These are phyloP conservation scores for Aspergillus sclerotiicarbonarius DNA, from an alignment of 495 filamentous ascomycete species.

Conservation along the genomic window DNA sequence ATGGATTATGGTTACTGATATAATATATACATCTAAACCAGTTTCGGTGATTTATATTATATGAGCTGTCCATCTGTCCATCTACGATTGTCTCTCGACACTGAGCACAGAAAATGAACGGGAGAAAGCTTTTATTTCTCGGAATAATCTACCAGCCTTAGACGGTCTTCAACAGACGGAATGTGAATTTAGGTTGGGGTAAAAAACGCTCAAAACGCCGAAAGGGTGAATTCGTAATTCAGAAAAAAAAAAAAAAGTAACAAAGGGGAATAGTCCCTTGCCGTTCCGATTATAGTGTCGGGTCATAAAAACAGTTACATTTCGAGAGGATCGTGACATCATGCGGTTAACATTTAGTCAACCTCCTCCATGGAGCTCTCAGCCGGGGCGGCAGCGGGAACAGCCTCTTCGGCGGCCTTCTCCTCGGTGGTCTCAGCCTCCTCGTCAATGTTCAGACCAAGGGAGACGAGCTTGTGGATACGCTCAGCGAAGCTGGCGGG, in stretches of 20 bases:
- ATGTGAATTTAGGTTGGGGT: slow-evolving; percentile 15
- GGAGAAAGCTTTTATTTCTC: slow-evolving; percentile 12
- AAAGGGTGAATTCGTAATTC: slow-evolving; percentile 23
- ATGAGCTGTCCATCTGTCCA: too few species aligned
- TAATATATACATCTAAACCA: too few species aligned
- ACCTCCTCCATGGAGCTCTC: slow-evolving; percentile 76
- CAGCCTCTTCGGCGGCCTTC: slow-evolving; percentile 59
- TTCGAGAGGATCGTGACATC: slow-evolving; percentile 9
- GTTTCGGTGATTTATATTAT: too few species aligned
- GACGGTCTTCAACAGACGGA: slow-evolving; percentile 8
- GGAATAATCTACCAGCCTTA: slow-evolving; percentile 10
- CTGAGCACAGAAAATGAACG: background rate
- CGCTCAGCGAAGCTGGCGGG: slow-evolving; percentile 95
- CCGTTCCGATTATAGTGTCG: slow-evolving; percentile 14
- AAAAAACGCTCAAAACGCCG: slow-evolving; percentile 37
- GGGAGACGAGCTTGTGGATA: slow-evolving; percentile 96
- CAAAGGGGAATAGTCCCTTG: slow-evolving; percentile 12
- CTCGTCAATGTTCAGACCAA: slow-evolving; percentile 95
- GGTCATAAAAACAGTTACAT: slow-evolving; percentile 16
- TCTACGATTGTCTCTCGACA: background rate
- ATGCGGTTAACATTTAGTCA: slow-evolving; percentile 50
- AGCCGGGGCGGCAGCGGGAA: slow-evolving; percentile 55
- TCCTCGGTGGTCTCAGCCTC: slow-evolving; percentile 71
- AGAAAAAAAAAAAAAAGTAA: slow-evolving; percentile 16
- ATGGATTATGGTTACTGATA: too few species aligned